Base-by-base conservation (phyloP, 352 stramenopile species). In the Blastocystis sp. region DNA sequence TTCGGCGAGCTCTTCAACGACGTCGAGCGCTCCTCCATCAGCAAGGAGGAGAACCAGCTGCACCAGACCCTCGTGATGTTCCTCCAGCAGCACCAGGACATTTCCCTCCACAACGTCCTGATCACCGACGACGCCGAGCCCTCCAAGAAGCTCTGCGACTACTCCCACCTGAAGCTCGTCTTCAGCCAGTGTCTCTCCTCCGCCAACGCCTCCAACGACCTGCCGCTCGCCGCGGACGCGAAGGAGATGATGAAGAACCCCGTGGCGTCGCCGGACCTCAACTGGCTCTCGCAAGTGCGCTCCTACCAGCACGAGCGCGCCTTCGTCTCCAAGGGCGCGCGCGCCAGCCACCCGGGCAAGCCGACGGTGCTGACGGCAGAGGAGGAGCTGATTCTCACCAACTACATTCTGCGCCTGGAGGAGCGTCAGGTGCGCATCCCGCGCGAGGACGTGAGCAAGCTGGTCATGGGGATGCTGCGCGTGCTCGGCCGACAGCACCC, bases 321-420 rank as follows among this genome's bases (percentile, higher is more conserved):
- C n/a, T 85, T 59, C n/a, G 26, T 85, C 3, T 29, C 9, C 3
- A 33, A 26, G 12, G 4, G 31, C 3, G 55, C 60, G 19, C 79
- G 79, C 3, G 45, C 2, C 41, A n/a, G 24, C 10, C 37, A 70
- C 24, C 79, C 79, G 9, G 79, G 79, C 19, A 89, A 89, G 19
- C 79, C 79, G 33, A 89, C 79, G n/a, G 79, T 89, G 51, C 67
- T 89, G 33, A 89, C 63, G 41, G 19, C 50, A 3, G 79, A 89
- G 3, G 79, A 89, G 55, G 79, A 89, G 33, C 35, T 29, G n/a
- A 89, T 89, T 45, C 45, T 89, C 2, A 55, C 79, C 16, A 78
- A 77, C 55, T 89, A 79, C 50, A 80, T 89, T n/a, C 19, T 80
- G n/a, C 79, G 51, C 4, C 39, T 89, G 31, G 79, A 89, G 41